Evolutionary conservation across 2,329 filamentous ascomycete genomes (phyloP).

Genomic region (Exophiala viscosa): DNA sequence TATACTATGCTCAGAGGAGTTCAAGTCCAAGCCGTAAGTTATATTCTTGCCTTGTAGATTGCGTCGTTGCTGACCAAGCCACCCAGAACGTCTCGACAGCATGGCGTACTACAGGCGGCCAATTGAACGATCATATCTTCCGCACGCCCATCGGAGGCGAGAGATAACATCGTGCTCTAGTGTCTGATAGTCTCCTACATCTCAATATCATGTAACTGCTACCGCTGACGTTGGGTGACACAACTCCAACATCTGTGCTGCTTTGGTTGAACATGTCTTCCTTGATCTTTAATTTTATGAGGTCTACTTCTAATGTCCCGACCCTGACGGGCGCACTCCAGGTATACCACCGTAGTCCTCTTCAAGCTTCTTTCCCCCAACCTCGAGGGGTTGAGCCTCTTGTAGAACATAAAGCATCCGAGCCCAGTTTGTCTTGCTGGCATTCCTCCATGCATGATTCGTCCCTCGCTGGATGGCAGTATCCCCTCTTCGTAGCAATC

Average conservation of each 20-base stretch:
- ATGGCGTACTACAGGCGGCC: conserved; percentile 2
- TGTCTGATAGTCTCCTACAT: neutral
- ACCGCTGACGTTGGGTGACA: neutral
- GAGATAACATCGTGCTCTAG: neutral
- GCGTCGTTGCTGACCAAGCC: neutral
- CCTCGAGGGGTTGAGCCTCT: conserved; percentile 9
- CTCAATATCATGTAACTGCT: neutral
- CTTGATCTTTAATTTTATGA: neutral
- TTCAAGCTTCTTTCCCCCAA: conserved; percentile 11
- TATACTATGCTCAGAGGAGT: conserved; percentile 5
- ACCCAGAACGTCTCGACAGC: neutral
- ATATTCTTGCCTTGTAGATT: neutral
- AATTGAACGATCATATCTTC: conserved; percentile 1
- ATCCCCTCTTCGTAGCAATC: conserved; percentile 48
- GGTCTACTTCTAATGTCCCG: neutral
- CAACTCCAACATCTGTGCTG: neutral
- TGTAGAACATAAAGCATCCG: conserved; percentile 24
- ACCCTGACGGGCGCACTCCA: conserved; percentile 1
- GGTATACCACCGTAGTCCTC: conserved; percentile 23
- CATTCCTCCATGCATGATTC: conserved; percentile 39
- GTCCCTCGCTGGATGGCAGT: conserved; percentile 51
- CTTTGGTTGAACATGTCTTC: neutral
- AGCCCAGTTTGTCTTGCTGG: conserved; percentile 22
- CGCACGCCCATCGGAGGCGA: neutral
- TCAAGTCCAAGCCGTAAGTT: neutral